Base-by-base conservation (phyloP, 371 early-diverging fungal species). In the Syncephalastrum monosporum region DNA sequence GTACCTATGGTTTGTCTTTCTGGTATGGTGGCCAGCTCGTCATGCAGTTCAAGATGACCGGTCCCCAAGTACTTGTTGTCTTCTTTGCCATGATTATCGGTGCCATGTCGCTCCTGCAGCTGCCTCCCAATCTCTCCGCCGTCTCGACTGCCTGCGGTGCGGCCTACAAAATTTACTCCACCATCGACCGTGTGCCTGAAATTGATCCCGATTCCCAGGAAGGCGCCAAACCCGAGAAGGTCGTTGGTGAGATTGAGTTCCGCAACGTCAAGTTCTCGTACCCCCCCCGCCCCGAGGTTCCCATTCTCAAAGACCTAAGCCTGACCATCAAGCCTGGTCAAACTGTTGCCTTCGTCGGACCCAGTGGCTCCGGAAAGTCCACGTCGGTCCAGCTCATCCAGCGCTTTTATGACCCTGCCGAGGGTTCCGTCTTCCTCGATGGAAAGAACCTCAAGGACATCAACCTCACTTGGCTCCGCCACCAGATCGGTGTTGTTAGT, bases 351-450 rank as follows among this genome's bases (percentile, higher is more conserved):
- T 74, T 91, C 47, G 91, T 90, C 5, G 91, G 90, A 38, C 81
- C 82, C 47, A 90, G 91, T 29, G 96, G 97, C 21, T 85, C 87
- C 19, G 94, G 96, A 45, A 93, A 93, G 67, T 90, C 91, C 14
- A 95, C 97, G 16, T 86, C 90, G 46, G 74, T 96, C 51, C 84
- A 86, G 33, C 82, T 96, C 42, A 53, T 94, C 25, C 89, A 92
- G 67, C 91, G 97, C 44, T 94, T 95, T 70, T 97, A 97, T 66
- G 83, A 88, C 56, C 82, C 89, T 0, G 57, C 69, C 10, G 58
- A 47, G 16, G 93, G 93, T 41, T 51, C 63, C 1, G 76, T 93
- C 42, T 53, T 60, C 19, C 24, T 93, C 12, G 92, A 93, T 60
- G 91, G 91, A 29, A 63, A 72, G 24, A 75, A 87, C 48, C 68